These are phyloP conservation scores for Trichoderma sp. DNA, from an alignment of 2,329 filamentous ascomycete genomes.

Conservation along the genomic window DNA sequence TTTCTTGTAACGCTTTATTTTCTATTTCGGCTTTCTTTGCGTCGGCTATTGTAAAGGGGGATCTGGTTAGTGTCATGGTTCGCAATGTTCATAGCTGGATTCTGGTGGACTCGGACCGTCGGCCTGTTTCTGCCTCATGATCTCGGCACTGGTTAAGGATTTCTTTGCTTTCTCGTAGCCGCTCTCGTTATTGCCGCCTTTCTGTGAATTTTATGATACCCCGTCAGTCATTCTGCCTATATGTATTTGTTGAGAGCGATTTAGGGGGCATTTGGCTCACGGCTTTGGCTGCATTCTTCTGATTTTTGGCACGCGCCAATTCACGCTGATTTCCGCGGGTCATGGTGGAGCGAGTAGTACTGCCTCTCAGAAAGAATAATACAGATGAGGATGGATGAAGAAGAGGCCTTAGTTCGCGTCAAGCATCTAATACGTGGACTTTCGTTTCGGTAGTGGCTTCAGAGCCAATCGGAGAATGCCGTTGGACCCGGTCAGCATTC, in stretches of 20 bases:
- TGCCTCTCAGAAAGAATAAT: background rate
- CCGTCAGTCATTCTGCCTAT: background rate
- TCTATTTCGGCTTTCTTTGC: background rate
- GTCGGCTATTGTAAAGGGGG: background rate
- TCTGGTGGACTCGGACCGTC: background rate
- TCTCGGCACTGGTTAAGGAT: background rate
- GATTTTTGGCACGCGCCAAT: slow-evolving; percentile 82
- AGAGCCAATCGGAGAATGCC: slow-evolving; percentile 2
- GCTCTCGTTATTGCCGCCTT: background rate
- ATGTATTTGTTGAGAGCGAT: too few species aligned
- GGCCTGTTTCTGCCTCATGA: slow-evolving; percentile 7
- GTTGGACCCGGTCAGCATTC: background rate
- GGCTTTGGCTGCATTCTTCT: slow-evolving; percentile 45
- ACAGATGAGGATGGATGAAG: background rate
- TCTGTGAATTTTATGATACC: background rate
- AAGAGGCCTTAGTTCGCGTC: background rate
- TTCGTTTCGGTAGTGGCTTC: background rate
- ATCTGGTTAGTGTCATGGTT: background rate
- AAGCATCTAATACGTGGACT: background rate
- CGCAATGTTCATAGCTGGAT: background rate
- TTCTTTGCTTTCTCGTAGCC: background rate
- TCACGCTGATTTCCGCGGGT: slow-evolving; percentile 95
- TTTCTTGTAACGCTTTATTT: background rate
- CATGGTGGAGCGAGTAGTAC: slow-evolving; percentile 50
- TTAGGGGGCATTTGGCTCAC: background rate